Evolutionary conservation across 169 alveolate species (phyloP).

Genomic region (Toxoplasma gondii): DNA sequence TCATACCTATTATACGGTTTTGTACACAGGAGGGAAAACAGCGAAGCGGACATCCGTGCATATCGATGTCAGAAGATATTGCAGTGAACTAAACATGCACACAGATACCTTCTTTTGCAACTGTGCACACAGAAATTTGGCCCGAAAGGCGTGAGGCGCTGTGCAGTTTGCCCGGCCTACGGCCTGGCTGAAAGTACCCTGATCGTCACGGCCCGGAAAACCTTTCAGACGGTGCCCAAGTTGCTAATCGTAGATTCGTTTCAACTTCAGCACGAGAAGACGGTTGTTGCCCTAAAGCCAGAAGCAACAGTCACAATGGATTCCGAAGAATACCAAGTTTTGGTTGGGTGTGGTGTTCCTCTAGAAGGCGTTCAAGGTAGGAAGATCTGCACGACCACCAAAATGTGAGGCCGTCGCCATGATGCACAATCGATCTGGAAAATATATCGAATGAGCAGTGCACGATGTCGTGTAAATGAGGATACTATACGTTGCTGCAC

Average conservation of each 20-base stretch:
- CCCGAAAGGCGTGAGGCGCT: conserved; percentile 62
- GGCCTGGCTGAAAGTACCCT: conserved; percentile 81
- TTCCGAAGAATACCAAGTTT: conserved; percentile 53
- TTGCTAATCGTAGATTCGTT: conserved; percentile 68
- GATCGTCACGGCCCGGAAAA: conserved; percentile 74
- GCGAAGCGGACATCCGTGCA: too few relatives aligned
- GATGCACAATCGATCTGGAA: not conserved
- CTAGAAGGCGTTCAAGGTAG: conserved; percentile 63
- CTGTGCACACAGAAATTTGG: conserved; percentile 60
- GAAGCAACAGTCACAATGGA: conserved; percentile 49
- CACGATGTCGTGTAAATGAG: not conserved
- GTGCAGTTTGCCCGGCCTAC: conserved; percentile 72
- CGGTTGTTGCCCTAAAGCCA: conserved; percentile 57
- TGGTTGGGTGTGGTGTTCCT: conserved; percentile 70
- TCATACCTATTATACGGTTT: too few relatives aligned
- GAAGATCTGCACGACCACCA: not conserved
- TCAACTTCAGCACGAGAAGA: conserved; percentile 68
- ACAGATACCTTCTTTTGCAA: too few relatives aligned
- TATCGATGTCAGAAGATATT: too few relatives aligned
- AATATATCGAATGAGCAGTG: not conserved
- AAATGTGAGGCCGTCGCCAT: not conserved
- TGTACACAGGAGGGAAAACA: too few relatives aligned
- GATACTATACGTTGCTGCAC: not conserved
- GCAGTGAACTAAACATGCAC: too few relatives aligned
- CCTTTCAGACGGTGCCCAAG: conserved; percentile 47